phyloP scores from a whole-genome alignment of 1,284 basidiomycete genomes.

The Phylloporus sp. region DNA sequence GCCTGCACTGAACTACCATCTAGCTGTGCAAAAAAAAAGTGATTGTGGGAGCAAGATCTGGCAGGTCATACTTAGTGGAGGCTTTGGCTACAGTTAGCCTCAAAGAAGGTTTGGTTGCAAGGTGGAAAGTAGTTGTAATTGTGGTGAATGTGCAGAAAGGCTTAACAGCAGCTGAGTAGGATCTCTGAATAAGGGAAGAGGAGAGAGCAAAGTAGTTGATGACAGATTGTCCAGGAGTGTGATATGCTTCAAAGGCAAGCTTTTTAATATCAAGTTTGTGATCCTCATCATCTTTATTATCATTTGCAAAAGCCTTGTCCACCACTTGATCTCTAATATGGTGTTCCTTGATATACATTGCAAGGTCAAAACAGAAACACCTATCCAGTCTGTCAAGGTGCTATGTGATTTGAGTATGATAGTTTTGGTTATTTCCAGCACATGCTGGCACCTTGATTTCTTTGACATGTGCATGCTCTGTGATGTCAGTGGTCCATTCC shows the following conservation, averaged over 20 bases:
- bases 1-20: too few relatives aligned
- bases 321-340: too few relatives aligned
- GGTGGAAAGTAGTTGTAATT: background rate
- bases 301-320: background rate
- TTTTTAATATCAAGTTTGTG: background rate
- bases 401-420: background rate
- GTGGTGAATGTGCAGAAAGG: background rate
- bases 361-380: too few relatives aligned
- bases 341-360: background rate
- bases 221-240: background rate
- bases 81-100: background rate
- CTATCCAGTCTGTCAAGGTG: too few relatives aligned
- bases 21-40: background rate
- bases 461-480: constrained; percentile 1
- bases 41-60: background rate
- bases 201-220: background rate
- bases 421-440: constrained; percentile 9
- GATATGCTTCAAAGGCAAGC: background rate
- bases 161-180: background rate
- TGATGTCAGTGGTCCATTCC: constrained; percentile 7
- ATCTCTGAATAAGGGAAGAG: background rate
- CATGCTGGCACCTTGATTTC: constrained; percentile 8
- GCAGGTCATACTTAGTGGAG: background rate
- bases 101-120: background rate
- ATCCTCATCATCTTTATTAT: background rate